Evolutionary conservation across 2,329 filamentous ascomycete species (phyloP).

Genomic region (Hymenoscyphus fructigenus): DNA sequence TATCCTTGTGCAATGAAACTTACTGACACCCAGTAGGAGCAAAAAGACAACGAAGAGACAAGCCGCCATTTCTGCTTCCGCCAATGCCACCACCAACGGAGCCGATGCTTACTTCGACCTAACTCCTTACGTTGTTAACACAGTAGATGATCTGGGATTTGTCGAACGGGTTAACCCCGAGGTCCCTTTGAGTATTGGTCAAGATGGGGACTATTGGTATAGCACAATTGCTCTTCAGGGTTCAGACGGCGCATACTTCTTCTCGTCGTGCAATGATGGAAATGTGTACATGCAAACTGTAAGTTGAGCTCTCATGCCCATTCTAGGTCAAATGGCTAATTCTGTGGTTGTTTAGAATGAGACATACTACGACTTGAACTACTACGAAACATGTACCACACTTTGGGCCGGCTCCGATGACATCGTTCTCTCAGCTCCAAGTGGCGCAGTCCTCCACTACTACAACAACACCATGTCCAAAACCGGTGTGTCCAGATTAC

Average conservation of each 20-base stretch:
- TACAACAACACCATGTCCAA: slow-evolving; percentile 37
- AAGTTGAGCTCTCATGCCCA: no score
- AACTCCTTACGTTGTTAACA: background rate
- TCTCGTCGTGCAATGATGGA: slow-evolving; percentile 38
- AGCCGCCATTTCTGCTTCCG: background rate
- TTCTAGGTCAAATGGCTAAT: no score
- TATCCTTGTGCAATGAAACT: no score
- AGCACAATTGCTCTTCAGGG: slow-evolving; percentile 25
- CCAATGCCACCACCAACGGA: background rate
- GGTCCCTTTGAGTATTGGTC: slow-evolving; percentile 23
- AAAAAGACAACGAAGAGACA: no score
- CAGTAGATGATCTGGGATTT: slow-evolving; percentile 13
- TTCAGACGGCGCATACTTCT: slow-evolving; percentile 21
- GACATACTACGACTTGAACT: slow-evolving; percentile 20
- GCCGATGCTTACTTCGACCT: background rate
- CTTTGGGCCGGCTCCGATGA: slow-evolving; percentile 29
- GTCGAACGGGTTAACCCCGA: slow-evolving; percentile 28
- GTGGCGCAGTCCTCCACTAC: slow-evolving; percentile 35
- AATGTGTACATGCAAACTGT: slow-evolving; percentile 34
- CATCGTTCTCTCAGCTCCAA: slow-evolving; percentile 28
- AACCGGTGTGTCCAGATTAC: slow-evolving; percentile 36
- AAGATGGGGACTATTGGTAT: slow-evolving; percentile 24
- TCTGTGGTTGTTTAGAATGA: slow-evolving; percentile 9
- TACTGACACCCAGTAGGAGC: no score
- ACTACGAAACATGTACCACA: slow-evolving; percentile 15